Conservation (phyloP, 2,329 filamentous ascomycete species). For the Torrubiella hemipterigena region DNA sequence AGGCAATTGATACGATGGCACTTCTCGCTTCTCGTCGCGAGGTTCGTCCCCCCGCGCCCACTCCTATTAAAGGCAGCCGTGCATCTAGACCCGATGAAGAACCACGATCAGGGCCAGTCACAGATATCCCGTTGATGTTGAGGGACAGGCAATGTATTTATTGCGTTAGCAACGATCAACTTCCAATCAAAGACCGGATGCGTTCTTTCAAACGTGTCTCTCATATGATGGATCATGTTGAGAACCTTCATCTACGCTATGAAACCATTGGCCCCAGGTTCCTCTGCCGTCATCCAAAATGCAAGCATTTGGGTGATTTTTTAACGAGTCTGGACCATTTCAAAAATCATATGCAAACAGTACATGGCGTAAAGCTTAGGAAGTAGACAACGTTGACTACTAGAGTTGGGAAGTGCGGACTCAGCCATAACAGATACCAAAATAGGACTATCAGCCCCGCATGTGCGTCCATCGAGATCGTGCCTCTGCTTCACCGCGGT, state of each 20-base stretch:
- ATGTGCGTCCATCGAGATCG: too few relatives aligned
- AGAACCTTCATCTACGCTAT: slow-evolving; percentile 6
- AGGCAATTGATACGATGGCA: slow-evolving; percentile 6
- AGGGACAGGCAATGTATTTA: slow-evolving; percentile 6
- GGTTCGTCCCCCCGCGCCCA: slow-evolving; percentile 3
- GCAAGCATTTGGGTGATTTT: slow-evolving; percentile 5
- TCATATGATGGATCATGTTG: slow-evolving; percentile 6
- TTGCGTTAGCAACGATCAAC: slow-evolving; percentile 5
- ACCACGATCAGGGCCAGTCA: neutral
- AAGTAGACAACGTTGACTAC: too few relatives aligned
- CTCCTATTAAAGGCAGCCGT: neutral
- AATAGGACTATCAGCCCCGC: too few relatives aligned
- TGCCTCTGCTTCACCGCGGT: too few relatives aligned
- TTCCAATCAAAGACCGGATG: slow-evolving; percentile 1
- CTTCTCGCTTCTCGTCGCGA: slow-evolving; percentile 5
- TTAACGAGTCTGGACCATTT: slow-evolving; percentile 4
- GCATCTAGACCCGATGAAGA: neutral
- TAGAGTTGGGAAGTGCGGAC: too few relatives aligned
- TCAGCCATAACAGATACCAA: too few relatives aligned
- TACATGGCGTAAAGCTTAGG: slow-evolving; percentile 5
- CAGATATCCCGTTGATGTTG: neutral
- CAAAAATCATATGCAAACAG: slow-evolving; percentile 5
- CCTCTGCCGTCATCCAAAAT: slow-evolving; percentile 6
- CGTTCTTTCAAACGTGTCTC: slow-evolving; percentile 5
- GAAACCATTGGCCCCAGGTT: slow-evolving; percentile 1